A percentile compares a stretch with the other conserved stretches of the same genome.
Conservation (phyloP, 2,329 filamentous ascomycete genomes). For the Tolypocladium tropicale region DNA sequence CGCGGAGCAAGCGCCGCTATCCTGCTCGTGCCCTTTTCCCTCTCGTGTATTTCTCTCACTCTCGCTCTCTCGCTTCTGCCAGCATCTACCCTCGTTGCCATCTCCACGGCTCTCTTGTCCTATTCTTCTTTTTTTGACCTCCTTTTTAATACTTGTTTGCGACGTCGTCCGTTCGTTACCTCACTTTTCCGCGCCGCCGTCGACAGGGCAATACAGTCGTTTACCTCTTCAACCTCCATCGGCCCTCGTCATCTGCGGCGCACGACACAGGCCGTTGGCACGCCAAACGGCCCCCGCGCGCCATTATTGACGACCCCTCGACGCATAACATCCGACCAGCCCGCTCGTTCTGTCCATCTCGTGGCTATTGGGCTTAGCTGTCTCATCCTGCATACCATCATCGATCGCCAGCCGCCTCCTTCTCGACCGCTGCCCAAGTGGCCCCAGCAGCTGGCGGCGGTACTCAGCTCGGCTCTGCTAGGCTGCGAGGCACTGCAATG, state of each 20-base stretch:
- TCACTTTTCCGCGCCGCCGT: neutral
- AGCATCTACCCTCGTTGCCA: neutral
- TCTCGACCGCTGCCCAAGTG: neutral
- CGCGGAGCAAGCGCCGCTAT: neutral
- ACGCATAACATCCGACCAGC: neutral
- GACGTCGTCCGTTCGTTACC: neutral
- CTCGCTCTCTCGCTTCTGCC: neutral
- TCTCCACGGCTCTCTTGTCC: neutral
- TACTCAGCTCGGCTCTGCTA: neutral
- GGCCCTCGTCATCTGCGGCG: neutral
- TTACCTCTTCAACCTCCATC: neutral
- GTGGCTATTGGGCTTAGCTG: neutral
- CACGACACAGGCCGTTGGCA: neutral
- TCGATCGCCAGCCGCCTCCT: neutral
- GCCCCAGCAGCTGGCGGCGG: neutral
- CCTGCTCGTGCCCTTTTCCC: neutral
- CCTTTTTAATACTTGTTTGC: too few relatives aligned
- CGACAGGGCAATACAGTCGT: neutral
- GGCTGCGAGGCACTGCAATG: constrained; percentile 12
- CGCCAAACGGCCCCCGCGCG: neutral
- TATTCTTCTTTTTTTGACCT: neutral
- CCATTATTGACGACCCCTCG: neutral
- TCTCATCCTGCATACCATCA: neutral
- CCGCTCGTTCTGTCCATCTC: too few relatives aligned
- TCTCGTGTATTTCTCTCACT: neutral